Percentiles rank a stretch among this genome's conserved stretches.
phyloP scores from a whole-genome alignment of 164 flowering plant species.

The Hamamelis virginiana region DNA sequence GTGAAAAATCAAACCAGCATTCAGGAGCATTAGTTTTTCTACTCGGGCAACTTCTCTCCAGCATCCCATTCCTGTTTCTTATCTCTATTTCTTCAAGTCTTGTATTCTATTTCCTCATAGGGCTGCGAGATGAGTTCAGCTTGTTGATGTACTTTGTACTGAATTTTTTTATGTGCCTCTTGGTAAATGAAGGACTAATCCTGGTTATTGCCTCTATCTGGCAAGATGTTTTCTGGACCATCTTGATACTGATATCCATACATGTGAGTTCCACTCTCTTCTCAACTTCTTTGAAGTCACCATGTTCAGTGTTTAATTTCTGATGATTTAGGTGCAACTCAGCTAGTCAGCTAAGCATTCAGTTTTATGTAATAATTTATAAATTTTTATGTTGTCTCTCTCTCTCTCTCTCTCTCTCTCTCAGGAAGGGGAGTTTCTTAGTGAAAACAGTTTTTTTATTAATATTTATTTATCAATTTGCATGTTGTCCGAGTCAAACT shows the following conservation, averaged over 20 bases:
- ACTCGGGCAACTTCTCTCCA: conserved; percentile 83
- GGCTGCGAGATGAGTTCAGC: conserved; percentile 85
- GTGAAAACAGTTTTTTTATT: too few species aligned
- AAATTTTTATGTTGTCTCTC: too few species aligned
- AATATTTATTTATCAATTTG: too few species aligned
- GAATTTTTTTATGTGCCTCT: conserved; percentile 83
- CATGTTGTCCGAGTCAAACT: neutral
- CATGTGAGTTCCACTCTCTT: conserved; percentile 59
- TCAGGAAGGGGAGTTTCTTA: neutral
- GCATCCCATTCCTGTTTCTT: conserved; percentile 93
- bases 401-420: neutral
- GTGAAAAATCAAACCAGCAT: conserved; percentile 81
- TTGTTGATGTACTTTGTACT: conserved; percentile 93
- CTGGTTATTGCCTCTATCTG: conserved; percentile 62
- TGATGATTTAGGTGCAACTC: conserved; percentile 5
- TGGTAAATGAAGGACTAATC: conserved; percentile 89
- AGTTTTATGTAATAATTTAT: too few species aligned
- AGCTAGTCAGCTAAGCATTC: neutral
- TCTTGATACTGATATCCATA: conserved; percentile 53
- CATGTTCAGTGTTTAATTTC: neutral
- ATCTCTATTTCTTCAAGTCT: conserved; percentile 88
- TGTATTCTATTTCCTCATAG: conserved; percentile 85
- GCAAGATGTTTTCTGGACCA: conserved; percentile 65
- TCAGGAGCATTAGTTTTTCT: conserved; percentile 80
- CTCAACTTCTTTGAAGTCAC: neutral